These are phyloP conservation scores for Penicillium rolfsii DNA, from an alignment of 2,329 filamentous ascomycete species.

Conservation along the genomic window DNA sequence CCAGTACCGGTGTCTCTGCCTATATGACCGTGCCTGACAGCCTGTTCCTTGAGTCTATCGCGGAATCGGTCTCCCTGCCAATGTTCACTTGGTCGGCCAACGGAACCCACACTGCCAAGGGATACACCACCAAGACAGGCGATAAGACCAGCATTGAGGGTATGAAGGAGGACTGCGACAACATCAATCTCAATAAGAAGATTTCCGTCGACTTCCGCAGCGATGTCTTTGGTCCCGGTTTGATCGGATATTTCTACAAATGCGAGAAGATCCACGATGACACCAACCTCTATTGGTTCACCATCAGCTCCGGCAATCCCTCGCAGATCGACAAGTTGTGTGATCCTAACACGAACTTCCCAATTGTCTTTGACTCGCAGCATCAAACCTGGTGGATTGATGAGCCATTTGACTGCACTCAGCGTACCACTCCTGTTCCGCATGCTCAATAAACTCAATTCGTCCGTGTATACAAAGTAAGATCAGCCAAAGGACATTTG, in stretches of 20 bases:
- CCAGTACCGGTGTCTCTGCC: conserved; percentile 14
- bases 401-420: conserved; percentile 29
- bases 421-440: conserved; percentile 17
- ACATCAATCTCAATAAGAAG: conserved; percentile 30
- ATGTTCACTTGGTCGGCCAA: conserved; percentile 29
- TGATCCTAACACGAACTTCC: conserved; percentile 19
- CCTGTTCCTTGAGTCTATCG: conserved; percentile 20
- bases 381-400: conserved; percentile 29
- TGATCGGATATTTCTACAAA: conserved; percentile 29
- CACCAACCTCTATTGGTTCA: conserved; percentile 31
- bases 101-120: conserved; percentile 29
- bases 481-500: no score
- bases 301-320: conserved; percentile 23
- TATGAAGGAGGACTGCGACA: conserved; percentile 26
- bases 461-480: neutral
- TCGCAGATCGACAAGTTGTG: conserved; percentile 27
- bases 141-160: conserved; percentile 16
- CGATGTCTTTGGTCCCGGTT: conserved; percentile 23
- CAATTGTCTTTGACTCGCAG: conserved; percentile 26
- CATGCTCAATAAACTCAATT: neutral
- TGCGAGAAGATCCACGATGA: conserved; percentile 27
- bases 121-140: conserved; percentile 23
- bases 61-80: conserved; percentile 23
- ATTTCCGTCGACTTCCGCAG: conserved; percentile 29
- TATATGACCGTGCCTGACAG: conserved; percentile 21